Evolutionary conservation across 176 grass and related monocot genomes (phyloP), one percentile per base, ranked within the genome.

Genomic region (Lolium perenne): DNA sequence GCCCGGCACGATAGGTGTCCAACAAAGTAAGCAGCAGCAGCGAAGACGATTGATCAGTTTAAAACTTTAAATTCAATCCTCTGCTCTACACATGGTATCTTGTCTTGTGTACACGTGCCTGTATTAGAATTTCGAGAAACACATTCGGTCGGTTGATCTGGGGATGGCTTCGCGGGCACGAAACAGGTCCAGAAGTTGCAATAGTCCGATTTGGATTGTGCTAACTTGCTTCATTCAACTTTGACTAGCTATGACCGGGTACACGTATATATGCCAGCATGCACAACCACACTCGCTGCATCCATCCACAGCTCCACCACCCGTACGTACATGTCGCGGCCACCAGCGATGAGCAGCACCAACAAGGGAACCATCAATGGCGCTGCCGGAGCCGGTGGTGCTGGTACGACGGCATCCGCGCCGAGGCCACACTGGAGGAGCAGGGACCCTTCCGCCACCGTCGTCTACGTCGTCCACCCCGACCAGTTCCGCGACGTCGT

Each of bases 401-500:
- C 4, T 4, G 13, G 12, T 1, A 50, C 6, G 46, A 14, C 45
- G 0, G 14, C 6, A 23, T 9, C 46, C 1, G 40, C 85, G 26
- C 16, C 16, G 26, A 83, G 86, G 86, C 21, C 72, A 9, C 86
- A 83, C 63, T 83, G 80, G 86, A 49, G 86, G 63, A 75, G 10
- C 1, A 81, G 86, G 22, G 80, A 88, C 80, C 79, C 71, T 8
- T 18, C 63, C 8, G 80, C 46, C 38, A 71, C 80, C 80, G 64
- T 43, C 53, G 80, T 88, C 32, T 84, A 88, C 26, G 74, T 78
- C 74, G 74, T 88, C 53, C 80, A 51, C 15, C 74, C 62, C 1
- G 12, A 12, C 10, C 74, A 88, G 63, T 88, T 84, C 64, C 81
- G 87, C 8, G 6, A 46, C 51, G 81, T 88, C 43, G 87, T 88